Evolutionary conservation across 768 basidiomycete genomes (phyloP).

Genomic region (Suillus occidentalis): DNA sequence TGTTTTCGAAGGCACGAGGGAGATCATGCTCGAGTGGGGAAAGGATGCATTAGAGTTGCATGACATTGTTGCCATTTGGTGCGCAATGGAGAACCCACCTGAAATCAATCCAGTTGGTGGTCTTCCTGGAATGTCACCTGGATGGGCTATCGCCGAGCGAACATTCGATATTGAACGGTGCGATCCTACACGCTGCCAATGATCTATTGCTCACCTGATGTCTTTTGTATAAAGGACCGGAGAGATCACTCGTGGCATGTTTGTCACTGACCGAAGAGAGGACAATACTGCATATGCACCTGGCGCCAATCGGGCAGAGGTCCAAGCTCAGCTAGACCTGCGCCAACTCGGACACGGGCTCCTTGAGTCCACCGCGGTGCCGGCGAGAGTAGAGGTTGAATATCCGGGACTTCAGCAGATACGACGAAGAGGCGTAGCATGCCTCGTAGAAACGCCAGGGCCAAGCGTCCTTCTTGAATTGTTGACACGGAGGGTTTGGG

Average conservation of each 20-base stretch:
- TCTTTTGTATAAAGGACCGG: conserved; percentile 49
- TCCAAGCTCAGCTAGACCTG: conserved; percentile 53
- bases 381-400: conserved; percentile 56
- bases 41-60: conserved; percentile 89
- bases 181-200: conserved; percentile 6
- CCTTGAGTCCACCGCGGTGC: conserved; percentile 52
- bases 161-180: conserved; percentile 74
- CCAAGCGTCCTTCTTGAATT: conserved; percentile 46
- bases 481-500: conserved; percentile 61
- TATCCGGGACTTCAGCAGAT: conserved; percentile 2
- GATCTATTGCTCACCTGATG: conserved; percentile 4
- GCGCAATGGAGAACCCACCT: conserved; percentile 72
- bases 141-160: conserved; percentile 57
- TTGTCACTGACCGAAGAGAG: conserved; percentile 76
- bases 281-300: conserved; percentile 65
- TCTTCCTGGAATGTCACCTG: conserved; percentile 34
- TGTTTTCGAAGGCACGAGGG: conserved; percentile 71
- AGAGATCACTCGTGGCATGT: conserved; percentile 84
- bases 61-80: conserved; percentile 89
- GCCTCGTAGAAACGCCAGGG: conserved; percentile 67
- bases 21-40: conserved; percentile 77
- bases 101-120: conserved; percentile 27
- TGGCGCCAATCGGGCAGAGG: conserved; percentile 62
- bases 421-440: conserved; percentile 40
- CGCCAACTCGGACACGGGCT: conserved; percentile 31